Conservation (phyloP, 2,329 filamentous ascomycete genomes). For the Ampelomyces quisqualis region DNA sequence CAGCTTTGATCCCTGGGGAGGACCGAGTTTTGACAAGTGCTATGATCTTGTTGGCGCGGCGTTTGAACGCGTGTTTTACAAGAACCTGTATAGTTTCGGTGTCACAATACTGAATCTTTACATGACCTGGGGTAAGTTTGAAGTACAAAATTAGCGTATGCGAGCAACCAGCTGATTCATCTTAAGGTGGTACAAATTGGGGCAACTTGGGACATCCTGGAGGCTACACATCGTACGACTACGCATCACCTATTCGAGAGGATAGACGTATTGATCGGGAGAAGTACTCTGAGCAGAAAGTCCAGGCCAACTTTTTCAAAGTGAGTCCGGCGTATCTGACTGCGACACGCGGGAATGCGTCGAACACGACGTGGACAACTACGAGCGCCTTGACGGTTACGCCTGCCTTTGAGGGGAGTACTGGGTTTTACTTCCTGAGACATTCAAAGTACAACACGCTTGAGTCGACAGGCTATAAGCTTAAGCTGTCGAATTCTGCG, state of each 20-base stretch:
- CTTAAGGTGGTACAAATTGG: slow-evolving; percentile 85
- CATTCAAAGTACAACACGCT: slow-evolving; percentile 66
- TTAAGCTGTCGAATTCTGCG: slow-evolving; percentile 62
- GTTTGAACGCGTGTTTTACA: slow-evolving; percentile 76
- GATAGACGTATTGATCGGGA: slow-evolving; percentile 67
- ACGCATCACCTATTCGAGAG: slow-evolving; percentile 66
- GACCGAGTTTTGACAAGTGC: slow-evolving; percentile 68
- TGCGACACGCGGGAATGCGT: slow-evolving; percentile 38
- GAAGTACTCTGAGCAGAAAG: slow-evolving; percentile 78
- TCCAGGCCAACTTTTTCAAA: slow-evolving; percentile 72
- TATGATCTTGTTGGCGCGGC: slow-evolving; percentile 67
- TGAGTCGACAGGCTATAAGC: slow-evolving; percentile 60
- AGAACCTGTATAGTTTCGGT: slow-evolving; percentile 68
- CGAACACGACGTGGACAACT: slow-evolving; percentile 33
- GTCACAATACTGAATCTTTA: slow-evolving; percentile 71
- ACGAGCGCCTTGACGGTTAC: slow-evolving; percentile 60
- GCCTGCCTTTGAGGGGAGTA: slow-evolving; percentile 57
- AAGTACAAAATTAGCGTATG: too few species aligned
- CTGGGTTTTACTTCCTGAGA: slow-evolving; percentile 65
- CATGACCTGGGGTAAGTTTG: slow-evolving; percentile 79
- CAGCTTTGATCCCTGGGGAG: slow-evolving; percentile 73
- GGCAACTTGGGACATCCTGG: slow-evolving; percentile 66
- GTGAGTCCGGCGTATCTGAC: slow-evolving; percentile 70
- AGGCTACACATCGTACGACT: slow-evolving; percentile 59
- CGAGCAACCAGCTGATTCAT: too few species aligned